Evolutionary conservation across 2,329 filamentous ascomycete genomes (phyloP), one percentile per base, ranked within the genome.

Genomic region (Stachybotrys chlorohalonatus): DNA sequence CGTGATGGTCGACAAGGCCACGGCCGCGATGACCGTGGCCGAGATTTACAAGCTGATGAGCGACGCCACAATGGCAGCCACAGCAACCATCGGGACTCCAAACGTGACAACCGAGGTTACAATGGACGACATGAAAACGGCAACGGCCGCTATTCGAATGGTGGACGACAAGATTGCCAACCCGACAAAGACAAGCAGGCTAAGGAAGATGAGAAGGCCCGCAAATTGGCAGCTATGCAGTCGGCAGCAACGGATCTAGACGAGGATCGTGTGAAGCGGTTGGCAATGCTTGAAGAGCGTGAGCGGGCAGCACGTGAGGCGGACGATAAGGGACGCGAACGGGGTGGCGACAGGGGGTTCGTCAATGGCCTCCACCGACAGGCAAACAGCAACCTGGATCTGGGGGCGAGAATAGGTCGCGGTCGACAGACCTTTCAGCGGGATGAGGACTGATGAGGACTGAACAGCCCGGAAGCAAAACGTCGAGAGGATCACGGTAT

Each of bases 191-290:
- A 63, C 11, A 62, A 63, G 8, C 57, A 61, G 15, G 68, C 70
- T 5, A 68, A 66, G 7, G 79, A 79, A 17, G 79, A 82, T 24
- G 84, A 87, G 58, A 77, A 78, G n/a, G 83, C 84, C 11, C 78
- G 80, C 30, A 89, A 84, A 66, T 71, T 90, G 16, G 86, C 84
- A 15, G 85, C 83, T 8, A 90, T 91, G 87, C 86, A 89, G 66
- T 79, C 80, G 16, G 85, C 84, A 31, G 87, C 87, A 5, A 78
- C 77, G 1, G 82, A 86, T 11, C 74, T 95, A 51, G 88, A 93
- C 62, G 66, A 75, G n/a, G 84, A 87, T 60, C 84, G 90, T 36
- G 81, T 82, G 59, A 78, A 80, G 56, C 81, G 90, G 30, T 73
- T 95, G 9, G 81, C 82, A 0, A 82, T 83, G 1, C 72, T 92